Conservation (phyloP, 2,329 filamentous ascomycete species). For the Periglandula ipomoeae region DNA sequence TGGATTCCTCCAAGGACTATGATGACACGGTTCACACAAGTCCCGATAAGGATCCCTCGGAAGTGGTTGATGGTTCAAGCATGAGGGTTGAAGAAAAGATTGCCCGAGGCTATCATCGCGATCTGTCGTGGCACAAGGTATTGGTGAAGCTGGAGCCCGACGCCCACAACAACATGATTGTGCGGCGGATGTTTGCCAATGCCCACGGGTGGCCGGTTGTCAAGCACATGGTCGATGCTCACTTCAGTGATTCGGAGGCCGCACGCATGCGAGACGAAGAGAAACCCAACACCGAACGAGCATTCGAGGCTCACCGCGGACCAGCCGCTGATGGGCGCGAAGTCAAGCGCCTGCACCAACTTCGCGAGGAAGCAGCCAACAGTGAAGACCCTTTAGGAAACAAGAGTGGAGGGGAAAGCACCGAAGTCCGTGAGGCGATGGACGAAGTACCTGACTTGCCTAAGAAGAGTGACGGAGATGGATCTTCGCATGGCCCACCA, state of each 20-base stretch:
- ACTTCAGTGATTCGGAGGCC: conserved; percentile 66
- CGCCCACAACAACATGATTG: conserved; percentile 97
- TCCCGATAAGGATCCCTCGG: conserved; percentile 29
- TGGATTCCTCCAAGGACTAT: conserved; percentile 37
- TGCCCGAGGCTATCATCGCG: conserved; percentile 85
- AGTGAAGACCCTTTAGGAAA: conserved; percentile 16
- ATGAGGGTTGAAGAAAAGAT: conserved; percentile 98
- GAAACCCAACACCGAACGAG: conserved; percentile 59
- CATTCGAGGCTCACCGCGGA: conserved; percentile 46
- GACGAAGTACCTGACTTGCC: conserved; percentile 40
- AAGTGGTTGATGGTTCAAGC: conserved; percentile 46
- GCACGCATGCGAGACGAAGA: conserved; percentile 59
- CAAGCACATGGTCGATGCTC: conserved; percentile 88
- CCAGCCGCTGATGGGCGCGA: conserved; percentile 59
- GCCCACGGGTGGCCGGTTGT: conserved; percentile 96
- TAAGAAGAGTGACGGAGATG: conserved; percentile 15
- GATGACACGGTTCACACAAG: conserved; percentile 41
- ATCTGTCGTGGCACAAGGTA: conserved; percentile 92
- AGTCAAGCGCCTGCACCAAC: conserved; percentile 31
- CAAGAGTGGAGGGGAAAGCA: conserved; percentile 8
- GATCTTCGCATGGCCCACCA: conserved; percentile 10
- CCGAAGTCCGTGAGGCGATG: conserved; percentile 22
- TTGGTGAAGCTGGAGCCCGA: conserved; percentile 92
- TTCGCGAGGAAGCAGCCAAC: conserved; percentile 12
- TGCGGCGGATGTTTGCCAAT: conserved; percentile 92